These are phyloP conservation scores for Plenodomus biglobosus DNA, from an alignment of 2,329 filamentous ascomycete species.

Conservation along the genomic window DNA sequence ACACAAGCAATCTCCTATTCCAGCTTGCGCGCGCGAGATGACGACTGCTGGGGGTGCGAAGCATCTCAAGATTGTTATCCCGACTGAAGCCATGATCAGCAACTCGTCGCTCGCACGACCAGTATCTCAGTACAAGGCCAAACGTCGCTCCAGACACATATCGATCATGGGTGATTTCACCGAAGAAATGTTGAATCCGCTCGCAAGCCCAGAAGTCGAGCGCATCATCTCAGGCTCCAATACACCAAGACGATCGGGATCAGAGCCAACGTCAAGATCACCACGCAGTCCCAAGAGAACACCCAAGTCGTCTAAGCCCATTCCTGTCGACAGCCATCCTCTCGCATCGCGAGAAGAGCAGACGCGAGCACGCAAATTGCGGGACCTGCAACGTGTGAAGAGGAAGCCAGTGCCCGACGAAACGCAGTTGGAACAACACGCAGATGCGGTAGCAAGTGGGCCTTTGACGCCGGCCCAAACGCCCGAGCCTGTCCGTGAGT, in stretches of 20 bases:
- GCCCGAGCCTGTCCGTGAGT: conserved; percentile 12
- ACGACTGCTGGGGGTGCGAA: conserved; percentile 32
- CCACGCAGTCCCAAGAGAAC: conserved; percentile 18
- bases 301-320: conserved; percentile 15
- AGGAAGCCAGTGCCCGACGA: conserved; percentile 16
- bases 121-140: conserved; percentile 3
- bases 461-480: conserved; percentile 19
- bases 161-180: conserved; percentile 21
- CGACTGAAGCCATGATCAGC: conserved; percentile 12
- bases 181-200: conserved; percentile 33
- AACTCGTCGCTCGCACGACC: conserved; percentile 10
- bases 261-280: conserved; percentile 13
- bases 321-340: conserved; percentile 28
- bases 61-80: conserved; percentile 36
- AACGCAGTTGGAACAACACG: conserved; percentile 7
- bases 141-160: conserved; percentile 16
- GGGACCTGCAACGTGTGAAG: conserved; percentile 30
- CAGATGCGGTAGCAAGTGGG: conserved; percentile 9
- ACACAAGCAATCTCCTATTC: conserved; percentile 16
- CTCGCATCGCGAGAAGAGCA: conserved; percentile 25
- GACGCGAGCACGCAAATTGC: conserved; percentile 26
- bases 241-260: conserved; percentile 11
- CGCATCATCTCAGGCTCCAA: conserved; percentile 16
- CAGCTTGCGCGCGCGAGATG: conserved; percentile 32
- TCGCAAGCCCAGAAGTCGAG: conserved; percentile 22